These are phyloP conservation scores for Lagenidium giganteum DNA, from an alignment of 352 stramenopile genomes.

Conservation along the genomic window DNA sequence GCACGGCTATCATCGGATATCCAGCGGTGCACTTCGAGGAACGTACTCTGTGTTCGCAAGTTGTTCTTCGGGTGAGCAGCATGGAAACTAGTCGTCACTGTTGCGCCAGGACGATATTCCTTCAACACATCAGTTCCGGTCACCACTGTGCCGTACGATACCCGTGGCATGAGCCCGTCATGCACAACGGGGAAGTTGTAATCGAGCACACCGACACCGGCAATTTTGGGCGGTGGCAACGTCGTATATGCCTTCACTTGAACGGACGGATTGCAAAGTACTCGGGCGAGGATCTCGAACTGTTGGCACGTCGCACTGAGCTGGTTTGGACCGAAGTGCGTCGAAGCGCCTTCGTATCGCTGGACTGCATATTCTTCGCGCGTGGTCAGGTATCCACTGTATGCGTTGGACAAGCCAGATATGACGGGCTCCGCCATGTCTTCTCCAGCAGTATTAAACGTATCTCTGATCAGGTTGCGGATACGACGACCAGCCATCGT, in stretches of 20 bases:
- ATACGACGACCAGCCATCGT: conserved; percentile 80
- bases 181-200: conserved; percentile 77
- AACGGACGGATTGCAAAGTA: conserved; percentile 15
- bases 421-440: conserved; percentile 44
- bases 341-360: conserved; percentile 87
- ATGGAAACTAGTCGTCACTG: conserved; percentile 58
- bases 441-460: conserved; percentile 17
- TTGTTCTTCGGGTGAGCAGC: conserved; percentile 82
- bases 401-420: conserved; percentile 74
- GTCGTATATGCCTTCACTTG: conserved; percentile 13
- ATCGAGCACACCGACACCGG: conserved; percentile 54
- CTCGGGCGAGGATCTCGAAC: conserved; percentile 56
- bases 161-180: conserved; percentile 38
- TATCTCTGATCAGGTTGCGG: conserved; percentile 26
- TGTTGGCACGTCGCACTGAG: conserved; percentile 73
- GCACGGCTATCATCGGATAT: conserved; percentile 26
- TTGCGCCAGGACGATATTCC: conserved; percentile 38
- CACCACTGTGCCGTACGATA: conserved; percentile 52
- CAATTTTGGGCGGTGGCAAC: conserved; percentile 40
- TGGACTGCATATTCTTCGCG: conserved; percentile 83
- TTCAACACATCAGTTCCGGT: conserved; percentile 29
- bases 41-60: conserved; percentile 66
- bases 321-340: conserved; percentile 85
- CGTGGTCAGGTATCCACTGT: conserved; percentile 83
- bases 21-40: conserved; percentile 75